phyloP scores from a whole-genome alignment of 805 yeast species.

The Brettanomyces anomalus region DNA sequence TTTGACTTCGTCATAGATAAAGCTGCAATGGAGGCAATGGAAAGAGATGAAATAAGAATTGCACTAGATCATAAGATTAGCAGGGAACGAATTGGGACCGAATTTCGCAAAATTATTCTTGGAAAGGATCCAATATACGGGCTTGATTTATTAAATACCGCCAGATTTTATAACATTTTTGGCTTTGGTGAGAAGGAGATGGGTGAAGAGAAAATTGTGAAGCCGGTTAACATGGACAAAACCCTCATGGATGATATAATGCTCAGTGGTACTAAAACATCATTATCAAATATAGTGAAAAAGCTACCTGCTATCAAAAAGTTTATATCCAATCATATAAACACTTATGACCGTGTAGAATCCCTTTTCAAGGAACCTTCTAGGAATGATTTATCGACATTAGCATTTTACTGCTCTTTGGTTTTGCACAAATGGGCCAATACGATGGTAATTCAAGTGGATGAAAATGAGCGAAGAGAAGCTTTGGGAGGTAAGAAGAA shows the following conservation, averaged over 20 bases:
- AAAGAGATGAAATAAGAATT: slow-evolving; percentile 39
- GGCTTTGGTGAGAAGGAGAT: slow-evolving; percentile 25
- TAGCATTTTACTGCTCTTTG: slow-evolving; percentile 37
- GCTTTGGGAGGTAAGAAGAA: neutral
- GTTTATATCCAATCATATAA: neutral
- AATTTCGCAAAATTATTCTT: slow-evolving; percentile 67
- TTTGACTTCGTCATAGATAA: slow-evolving; percentile 59
- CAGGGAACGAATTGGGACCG: slow-evolving; percentile 84
- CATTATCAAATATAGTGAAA: slow-evolving; percentile 13
- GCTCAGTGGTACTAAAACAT: slow-evolving; percentile 8
- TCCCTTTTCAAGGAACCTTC: slow-evolving; percentile 1
- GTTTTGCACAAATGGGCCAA: slow-evolving; percentile 43
- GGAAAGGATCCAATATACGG: slow-evolving; percentile 59
- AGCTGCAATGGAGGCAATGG: slow-evolving; percentile 59
- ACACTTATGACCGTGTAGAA: neutral
- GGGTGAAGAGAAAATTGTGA: slow-evolving; percentile 12
- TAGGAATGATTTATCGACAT: slow-evolving; percentile 14
- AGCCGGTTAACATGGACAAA: slow-evolving; percentile 4
- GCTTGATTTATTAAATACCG: slow-evolving; percentile 44
- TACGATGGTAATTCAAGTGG: slow-evolving; percentile 16
- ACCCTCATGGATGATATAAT: neutral
- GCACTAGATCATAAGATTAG: slow-evolving; percentile 70
- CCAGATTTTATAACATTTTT: slow-evolving; percentile 53
- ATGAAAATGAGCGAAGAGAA: neutral
- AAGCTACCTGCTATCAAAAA: slow-evolving; percentile 14